Conservation (phyloP, 1,139 yeast genomes). For the Yarrowia galli region DNA sequence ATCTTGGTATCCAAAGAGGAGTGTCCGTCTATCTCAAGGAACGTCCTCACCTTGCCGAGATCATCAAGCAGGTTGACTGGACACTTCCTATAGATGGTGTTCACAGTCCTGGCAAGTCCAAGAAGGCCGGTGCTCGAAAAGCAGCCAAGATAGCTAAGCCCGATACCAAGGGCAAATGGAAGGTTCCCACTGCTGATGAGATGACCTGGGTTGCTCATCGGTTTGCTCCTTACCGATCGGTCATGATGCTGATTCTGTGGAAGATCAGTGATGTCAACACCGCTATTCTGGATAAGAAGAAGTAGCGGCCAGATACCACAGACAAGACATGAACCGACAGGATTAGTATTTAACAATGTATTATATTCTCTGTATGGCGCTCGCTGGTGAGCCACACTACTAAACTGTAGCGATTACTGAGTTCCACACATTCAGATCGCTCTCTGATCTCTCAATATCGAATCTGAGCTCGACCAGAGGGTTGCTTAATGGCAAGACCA, state of each 20-base stretch:
- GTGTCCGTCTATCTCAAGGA: constrained; percentile 65
- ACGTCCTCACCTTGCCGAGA: constrained; percentile 60
- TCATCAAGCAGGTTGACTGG: constrained; percentile 53
- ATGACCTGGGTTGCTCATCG: constrained; percentile 61
- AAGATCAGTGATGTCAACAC: constrained; percentile 66
- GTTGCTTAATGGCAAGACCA: too few species aligned
- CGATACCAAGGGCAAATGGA: constrained; percentile 53
- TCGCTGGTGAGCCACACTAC: too few species aligned
- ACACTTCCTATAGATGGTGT: constrained; percentile 42
- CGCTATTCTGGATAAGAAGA: constrained; percentile 43
- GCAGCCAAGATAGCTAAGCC: constrained; percentile 49
- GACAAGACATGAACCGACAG: too few species aligned
- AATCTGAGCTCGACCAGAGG: too few species aligned
- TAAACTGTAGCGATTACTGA: too few species aligned
- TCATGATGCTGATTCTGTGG: constrained; percentile 80
- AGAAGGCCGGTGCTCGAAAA: constrained; percentile 46
- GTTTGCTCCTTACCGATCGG: constrained; percentile 72
- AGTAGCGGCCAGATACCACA: neutral
- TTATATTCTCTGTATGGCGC: neutral
- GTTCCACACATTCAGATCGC: too few species aligned
- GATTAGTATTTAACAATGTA: neutral
- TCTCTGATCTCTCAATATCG: too few species aligned
- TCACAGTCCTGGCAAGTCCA: constrained; percentile 48
- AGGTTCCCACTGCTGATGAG: constrained; percentile 48
- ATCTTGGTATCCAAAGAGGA: constrained; percentile 86